phyloP scores from a whole-genome alignment of 1,139 yeast genomes.

The Blastobotrys petasosporus region DNA sequence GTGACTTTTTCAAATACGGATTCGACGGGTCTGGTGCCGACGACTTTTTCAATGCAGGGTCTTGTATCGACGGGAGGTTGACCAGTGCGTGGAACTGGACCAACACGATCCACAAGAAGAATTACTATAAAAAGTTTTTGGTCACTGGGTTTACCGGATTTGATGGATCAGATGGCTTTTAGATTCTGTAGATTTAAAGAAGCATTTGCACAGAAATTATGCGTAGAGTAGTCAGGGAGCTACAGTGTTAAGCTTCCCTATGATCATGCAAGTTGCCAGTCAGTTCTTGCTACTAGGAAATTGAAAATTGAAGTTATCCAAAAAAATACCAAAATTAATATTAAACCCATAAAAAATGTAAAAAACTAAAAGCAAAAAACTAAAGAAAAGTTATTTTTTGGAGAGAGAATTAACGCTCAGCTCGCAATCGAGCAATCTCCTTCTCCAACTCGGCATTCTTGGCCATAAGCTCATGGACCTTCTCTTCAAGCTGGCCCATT shows the following conservation, averaged over 20 bases:
- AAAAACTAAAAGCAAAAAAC: background rate
- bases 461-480: slow-evolving; percentile 59
- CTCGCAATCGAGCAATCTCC: slow-evolving; percentile 10
- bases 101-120: slow-evolving; percentile 56
- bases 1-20: slow-evolving; percentile 68
- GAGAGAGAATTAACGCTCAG: background rate
- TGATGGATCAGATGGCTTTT: slow-evolving; percentile 58
- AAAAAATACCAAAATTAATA: background rate
- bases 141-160: slow-evolving; percentile 72
- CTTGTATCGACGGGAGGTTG: slow-evolving; percentile 71
- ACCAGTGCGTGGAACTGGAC: slow-evolving; percentile 81
- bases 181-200: slow-evolving; percentile 2
- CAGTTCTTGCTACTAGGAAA: no score
- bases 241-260: no score
- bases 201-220: background rate
- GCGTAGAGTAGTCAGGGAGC: no score
- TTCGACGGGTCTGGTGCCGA: slow-evolving; percentile 77
- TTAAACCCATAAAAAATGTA: background rate
- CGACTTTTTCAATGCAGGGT: slow-evolving; percentile 71
- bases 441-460: slow-evolving; percentile 30
- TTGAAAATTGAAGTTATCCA: background rate
- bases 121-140: slow-evolving; percentile 55
- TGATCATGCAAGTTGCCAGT: no score
- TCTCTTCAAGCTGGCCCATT: slow-evolving; percentile 78
- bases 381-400: slow-evolving; percentile 1